Base-by-base conservation (phyloP, 208 protist species). In the Trypanosoma scelopori region DNA sequence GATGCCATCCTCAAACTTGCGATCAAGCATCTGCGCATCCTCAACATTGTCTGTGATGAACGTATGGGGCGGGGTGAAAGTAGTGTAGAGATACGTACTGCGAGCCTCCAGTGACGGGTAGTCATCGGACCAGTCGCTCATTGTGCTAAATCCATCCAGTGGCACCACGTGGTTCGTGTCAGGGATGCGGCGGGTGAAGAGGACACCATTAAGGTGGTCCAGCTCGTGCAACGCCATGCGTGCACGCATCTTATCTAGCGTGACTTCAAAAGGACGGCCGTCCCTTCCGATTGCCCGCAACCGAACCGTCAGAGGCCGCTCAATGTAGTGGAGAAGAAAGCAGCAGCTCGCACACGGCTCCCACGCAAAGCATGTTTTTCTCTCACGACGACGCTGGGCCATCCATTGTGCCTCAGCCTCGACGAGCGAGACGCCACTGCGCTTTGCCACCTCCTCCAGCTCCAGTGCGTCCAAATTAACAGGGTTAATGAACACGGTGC, bases 241-340 rank as follows among this genome's bases (percentile, higher is more conserved):
- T 0, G 79, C 84, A 6, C 68, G 69, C 87, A 96, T 92, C 49
- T 78, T 74, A 35, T 82, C 76, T 20, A 94, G 74, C 42, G 25
- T 55, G 52, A 76, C 73, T 41, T 80, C 73, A 61, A 87, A 67
- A 22, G 60, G 55, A 51, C 58, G 43, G 0, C 91, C 91, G 1
- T 72, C 55, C 60, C 61, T 78, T 42, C 85, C 70, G 28, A 87
- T 50, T 20, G 80, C 83, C 7, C 72, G 71, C 22, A 92, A 1
- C 3, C 75, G 84, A 46, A 91, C 79, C 4, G 81, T 92, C 3
- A 71, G 51, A 13, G 91, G 91, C 4, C 91, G 81, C 64, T 96
- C 91, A 61, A 96, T 96, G 71, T 93, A 96, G 64, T 96, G 91
- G 75, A 96, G 78, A 20, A 94, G 60, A 61, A 92, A 94, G 53